Base-by-base conservation (phyloP, 2,329 filamentous ascomycete genomes). In the Penicillium sp. region DNA sequence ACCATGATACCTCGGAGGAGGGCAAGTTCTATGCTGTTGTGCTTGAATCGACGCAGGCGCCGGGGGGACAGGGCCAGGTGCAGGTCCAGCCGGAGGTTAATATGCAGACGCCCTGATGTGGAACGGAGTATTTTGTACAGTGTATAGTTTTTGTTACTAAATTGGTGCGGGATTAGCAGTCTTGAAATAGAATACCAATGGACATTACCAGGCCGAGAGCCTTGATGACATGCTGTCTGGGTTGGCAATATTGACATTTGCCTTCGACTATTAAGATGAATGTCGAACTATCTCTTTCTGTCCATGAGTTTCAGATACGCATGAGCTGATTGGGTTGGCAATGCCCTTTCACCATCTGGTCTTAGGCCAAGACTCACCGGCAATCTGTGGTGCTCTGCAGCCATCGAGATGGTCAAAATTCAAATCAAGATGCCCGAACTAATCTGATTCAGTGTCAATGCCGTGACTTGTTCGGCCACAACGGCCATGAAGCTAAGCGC, bases 11-110 rank as follows among this genome's bases (percentile, higher is more conserved):
- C 3, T 67, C 64, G 0, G 68, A 69, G 53, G 64, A 69, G 53
- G 69, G 69, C 14, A 71, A 68, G 46, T 72, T 68, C 48, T 72
- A 70, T 53, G 69, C 69, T 3, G 69, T 72, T 27, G 59, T 72
- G 20, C 30, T 72, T 35, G 69, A 72, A 53, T 68, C 70, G 56
- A 58, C 51, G 4, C 56, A 41, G 22, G 6, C 39, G 22, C 22
- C 33, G 9, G 10, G 28, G 10, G 46, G 18, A 10, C 48, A 45
- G 28, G 42, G 28, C 5, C 25, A 40, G 4, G 48, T 20, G 7
- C 30, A 35, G 25, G 48, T 27, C 5, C 30, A 35, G 33, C 44
- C 28, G 42, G 48, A 45, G 14, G 20, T 44, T 33, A 33, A 28
- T 35, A 50, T 42, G 16, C 25, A 33, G 25, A 33, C 48, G 27